These are phyloP conservation scores for Imleria badia DNA, from an alignment of 768 basidiomycete species.

Conservation along the genomic window DNA sequence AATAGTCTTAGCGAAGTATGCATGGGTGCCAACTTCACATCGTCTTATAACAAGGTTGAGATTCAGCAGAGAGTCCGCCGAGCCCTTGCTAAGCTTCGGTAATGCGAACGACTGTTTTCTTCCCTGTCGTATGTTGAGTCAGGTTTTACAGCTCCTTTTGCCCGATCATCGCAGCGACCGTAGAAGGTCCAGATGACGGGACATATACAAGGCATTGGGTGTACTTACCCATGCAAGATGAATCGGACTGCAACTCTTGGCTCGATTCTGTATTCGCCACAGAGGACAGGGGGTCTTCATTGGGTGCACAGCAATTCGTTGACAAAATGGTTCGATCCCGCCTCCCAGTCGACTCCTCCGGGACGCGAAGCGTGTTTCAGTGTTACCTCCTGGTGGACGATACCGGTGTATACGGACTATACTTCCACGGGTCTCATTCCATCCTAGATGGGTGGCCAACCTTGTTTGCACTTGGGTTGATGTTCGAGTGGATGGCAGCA, in stretches of 20 bases:
- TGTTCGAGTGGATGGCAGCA: slow-evolving; percentile 15
- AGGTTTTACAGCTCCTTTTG: slow-evolving; percentile 3
- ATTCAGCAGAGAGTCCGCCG: slow-evolving; percentile 1
- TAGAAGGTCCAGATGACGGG: slow-evolving; percentile 1
- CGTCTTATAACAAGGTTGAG: not conserved
- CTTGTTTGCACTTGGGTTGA: slow-evolving; percentile 8
- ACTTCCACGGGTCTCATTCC: slow-evolving; percentile 15
- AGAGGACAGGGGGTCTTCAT: not conserved
- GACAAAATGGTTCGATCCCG: not conserved
- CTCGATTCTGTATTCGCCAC: slow-evolving; percentile 5
- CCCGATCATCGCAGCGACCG: slow-evolving; percentile 10
- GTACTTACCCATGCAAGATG: slow-evolving; percentile 6
- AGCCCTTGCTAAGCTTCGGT: slow-evolving; percentile 14
- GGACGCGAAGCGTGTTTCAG: slow-evolving; percentile 2
- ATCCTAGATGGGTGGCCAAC: slow-evolving; percentile 19
- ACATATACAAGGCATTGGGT: slow-evolving; percentile 3
- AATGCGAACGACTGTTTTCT: not conserved
- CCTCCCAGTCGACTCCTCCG: slow-evolving; percentile 7
- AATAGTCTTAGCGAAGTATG: slow-evolving; percentile 4
- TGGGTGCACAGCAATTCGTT: slow-evolving; percentile 6
- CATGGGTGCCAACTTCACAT: slow-evolving; percentile 10
- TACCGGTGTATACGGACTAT: not conserved
- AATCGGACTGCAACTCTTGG: slow-evolving; percentile 10
- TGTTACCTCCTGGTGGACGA: slow-evolving; percentile 13
- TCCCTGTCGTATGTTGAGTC: not conserved